A percentile compares a stretch with the other conserved stretches of the same genome.
Conservation (phyloP, 805 yeast species). For the Metschnikowia similis region DNA sequence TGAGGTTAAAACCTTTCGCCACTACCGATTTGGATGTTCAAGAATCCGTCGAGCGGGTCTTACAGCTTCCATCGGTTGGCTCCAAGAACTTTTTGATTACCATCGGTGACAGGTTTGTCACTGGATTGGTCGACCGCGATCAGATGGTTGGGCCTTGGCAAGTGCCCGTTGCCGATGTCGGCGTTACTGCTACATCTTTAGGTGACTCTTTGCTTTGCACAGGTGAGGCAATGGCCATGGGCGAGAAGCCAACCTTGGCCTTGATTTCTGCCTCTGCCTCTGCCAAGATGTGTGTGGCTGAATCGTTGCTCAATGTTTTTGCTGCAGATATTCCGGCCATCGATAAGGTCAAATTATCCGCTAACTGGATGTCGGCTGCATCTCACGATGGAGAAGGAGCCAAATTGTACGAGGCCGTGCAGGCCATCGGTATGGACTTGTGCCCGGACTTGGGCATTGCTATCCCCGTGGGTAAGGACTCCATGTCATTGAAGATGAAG, state of each 20-base stretch:
- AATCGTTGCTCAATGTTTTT: conserved; percentile 77
- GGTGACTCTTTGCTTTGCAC: conserved; percentile 66
- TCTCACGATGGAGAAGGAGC: conserved; percentile 93
- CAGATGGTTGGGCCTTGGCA: conserved; percentile 99
- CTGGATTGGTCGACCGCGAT: conserved; percentile 95
- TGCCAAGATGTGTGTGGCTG: conserved; percentile 94
- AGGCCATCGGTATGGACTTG: conserved; percentile 89
- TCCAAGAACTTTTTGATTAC: conserved; percentile 92
- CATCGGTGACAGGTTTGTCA: conserved; percentile 97
- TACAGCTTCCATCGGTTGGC: conserved; percentile 90
- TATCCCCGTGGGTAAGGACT: conserved; percentile 98
- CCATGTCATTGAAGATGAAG: conserved; percentile 98
- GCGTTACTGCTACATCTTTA: conserved; percentile 87
- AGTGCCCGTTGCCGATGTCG: conserved; percentile 97
- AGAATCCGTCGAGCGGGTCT: conserved; percentile 76
- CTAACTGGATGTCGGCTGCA: conserved; percentile 99
- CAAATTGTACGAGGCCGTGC: conserved; percentile 92
- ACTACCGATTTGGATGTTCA: conserved; percentile 35
- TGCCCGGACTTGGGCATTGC: conserved; percentile 90
- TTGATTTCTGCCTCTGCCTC: conserved; percentile 84
- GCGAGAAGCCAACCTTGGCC: conserved; percentile 91
- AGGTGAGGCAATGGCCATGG: conserved; percentile 99
- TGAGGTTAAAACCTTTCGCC: conserved; percentile 41
- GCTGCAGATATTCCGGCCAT: conserved; percentile 85
- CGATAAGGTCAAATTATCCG: conserved; percentile 78